A percentile compares a stretch with the other conserved stretches of the same genome.
These are phyloP conservation scores for Malus hybrid DNA, from an alignment of 331 rosid genomes.

Conservation along the genomic window DNA sequence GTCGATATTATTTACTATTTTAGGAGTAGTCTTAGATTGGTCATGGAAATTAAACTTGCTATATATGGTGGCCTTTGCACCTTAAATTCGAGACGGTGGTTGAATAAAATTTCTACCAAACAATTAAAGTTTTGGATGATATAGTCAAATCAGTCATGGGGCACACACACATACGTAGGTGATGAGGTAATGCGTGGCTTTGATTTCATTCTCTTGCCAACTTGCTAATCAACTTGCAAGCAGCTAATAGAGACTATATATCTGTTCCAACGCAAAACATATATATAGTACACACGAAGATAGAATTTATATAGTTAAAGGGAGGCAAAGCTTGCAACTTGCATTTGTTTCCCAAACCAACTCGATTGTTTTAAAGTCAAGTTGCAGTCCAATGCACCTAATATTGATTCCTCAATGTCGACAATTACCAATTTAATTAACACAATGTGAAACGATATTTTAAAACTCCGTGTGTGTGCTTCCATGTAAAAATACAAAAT, in stretches of 20 bases:
- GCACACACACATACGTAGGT: neutral
- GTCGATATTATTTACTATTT: neutral
- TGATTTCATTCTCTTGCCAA: slow-evolving; percentile 25
- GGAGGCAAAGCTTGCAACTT: slow-evolving; percentile 28
- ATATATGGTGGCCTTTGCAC: neutral
- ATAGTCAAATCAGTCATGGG: slow-evolving; percentile 21
- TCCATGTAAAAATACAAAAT: neutral
- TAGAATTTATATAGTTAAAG: too few relatives aligned
- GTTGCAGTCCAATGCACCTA: slow-evolving; percentile 17
- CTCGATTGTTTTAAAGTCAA: slow-evolving; percentile 8
- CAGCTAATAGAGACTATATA: neutral
- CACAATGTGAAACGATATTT: neutral
- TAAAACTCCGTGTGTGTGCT: neutral
- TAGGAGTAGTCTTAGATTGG: neutral
- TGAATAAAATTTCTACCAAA: neutral
- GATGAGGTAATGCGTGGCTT: neutral
- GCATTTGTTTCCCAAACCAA: slow-evolving; percentile 34
- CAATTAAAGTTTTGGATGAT: neutral
- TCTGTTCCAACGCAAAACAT: slow-evolving; percentile 3
- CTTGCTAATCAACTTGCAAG: slow-evolving; percentile 67
- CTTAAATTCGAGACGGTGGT: neutral
- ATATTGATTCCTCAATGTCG: slow-evolving; percentile 18
- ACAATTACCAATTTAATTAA: neutral
- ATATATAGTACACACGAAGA: neutral
- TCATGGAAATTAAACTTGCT: neutral